Evolutionary conservation across 2,329 filamentous ascomycete genomes (phyloP).

Genomic region (Lachnellula hyalina): DNA sequence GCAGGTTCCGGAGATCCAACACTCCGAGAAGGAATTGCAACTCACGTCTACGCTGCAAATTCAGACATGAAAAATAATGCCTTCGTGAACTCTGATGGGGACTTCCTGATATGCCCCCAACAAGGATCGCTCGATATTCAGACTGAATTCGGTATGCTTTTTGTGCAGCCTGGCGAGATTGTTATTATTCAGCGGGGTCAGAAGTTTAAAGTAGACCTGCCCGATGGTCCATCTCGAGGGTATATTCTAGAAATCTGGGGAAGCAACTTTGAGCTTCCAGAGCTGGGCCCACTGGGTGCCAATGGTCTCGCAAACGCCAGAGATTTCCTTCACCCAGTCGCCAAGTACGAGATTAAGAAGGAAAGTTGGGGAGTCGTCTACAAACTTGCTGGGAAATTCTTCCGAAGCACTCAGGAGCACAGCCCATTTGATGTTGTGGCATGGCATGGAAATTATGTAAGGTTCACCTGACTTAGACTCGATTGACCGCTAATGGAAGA

Average conservation of each 20-base stretch:
- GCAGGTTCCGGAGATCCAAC: constrained; percentile 46
- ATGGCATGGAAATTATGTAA: constrained; percentile 61
- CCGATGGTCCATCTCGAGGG: constrained; percentile 53
- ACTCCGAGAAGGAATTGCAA: constrained; percentile 43
- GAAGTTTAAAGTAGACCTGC: constrained; percentile 54
- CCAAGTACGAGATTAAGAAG: constrained; percentile 43
- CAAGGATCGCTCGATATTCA: constrained; percentile 54
- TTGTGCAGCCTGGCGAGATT: constrained; percentile 60
- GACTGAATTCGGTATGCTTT: constrained; percentile 46
- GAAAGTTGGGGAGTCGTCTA: constrained; percentile 31
- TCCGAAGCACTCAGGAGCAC: constrained; percentile 58
- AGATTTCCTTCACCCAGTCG: constrained; percentile 59
- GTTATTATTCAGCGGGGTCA: constrained; percentile 60
- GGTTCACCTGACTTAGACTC: not conserved
- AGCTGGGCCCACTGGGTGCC: constrained; percentile 59
- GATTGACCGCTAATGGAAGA: constrained; percentile 16
- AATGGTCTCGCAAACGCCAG: constrained; percentile 59
- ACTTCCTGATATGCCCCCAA: constrained; percentile 60
- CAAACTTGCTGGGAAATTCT: constrained; percentile 63
- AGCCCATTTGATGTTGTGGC: constrained; percentile 72
- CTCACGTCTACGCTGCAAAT: constrained; percentile 45
- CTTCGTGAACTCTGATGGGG: constrained; percentile 56
- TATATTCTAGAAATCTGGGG: constrained; percentile 61
- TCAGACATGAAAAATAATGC: constrained; percentile 41
- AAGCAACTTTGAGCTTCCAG: constrained; percentile 56